Evolutionary conservation across 2,329 filamentous ascomycete species (phyloP), one percentile per base, ranked within the genome.

Genomic region (Fusarium sp.): DNA sequence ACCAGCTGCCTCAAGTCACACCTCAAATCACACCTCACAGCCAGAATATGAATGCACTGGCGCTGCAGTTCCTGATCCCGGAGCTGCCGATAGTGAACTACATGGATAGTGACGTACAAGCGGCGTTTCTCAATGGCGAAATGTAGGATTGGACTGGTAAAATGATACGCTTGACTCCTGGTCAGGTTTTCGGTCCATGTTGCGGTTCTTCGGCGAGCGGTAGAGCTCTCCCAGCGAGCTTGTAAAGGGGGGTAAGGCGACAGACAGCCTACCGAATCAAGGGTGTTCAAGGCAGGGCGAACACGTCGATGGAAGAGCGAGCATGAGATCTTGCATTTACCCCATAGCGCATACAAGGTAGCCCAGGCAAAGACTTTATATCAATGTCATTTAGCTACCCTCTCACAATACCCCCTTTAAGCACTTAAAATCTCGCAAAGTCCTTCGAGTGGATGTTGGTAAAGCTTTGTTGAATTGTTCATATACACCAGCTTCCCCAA

Each of bases 401-500:
- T 32, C 10, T 39, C 8, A 8, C 36, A 19, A 17, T 6, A 7
- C 38, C 36, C 12, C 7, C 14, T 19, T 24, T 12, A 6, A n/a
- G 8, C 28, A n/a, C 24, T 17, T 24, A 17, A 36, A 9, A 21
- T 20, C 17, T 20, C 11, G 15, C n/a, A 43, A 17, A 19, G 10
- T 11, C 17, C 17, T 24, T 14, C 12, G 9, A 36, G 14, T 43
- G 34, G 43, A 39, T 14, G 15, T 24, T 17, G 23, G n/a, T 36
- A 28, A 34, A 49, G 19, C 34, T n/a, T 34, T 34, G 44, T 38
- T 42, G 39, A 59, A 50, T 44, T 59, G 14, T 39, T 26, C 44
- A 44, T 47, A 61, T 46, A 58, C 50, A 69, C 48, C 51, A 52
- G 36, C 56, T 62, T 46, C 32, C 30, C 26, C 30, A 26, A 54